Base-by-base conservation (phyloP, 805 yeast species). In the Candida gorgasii region DNA sequence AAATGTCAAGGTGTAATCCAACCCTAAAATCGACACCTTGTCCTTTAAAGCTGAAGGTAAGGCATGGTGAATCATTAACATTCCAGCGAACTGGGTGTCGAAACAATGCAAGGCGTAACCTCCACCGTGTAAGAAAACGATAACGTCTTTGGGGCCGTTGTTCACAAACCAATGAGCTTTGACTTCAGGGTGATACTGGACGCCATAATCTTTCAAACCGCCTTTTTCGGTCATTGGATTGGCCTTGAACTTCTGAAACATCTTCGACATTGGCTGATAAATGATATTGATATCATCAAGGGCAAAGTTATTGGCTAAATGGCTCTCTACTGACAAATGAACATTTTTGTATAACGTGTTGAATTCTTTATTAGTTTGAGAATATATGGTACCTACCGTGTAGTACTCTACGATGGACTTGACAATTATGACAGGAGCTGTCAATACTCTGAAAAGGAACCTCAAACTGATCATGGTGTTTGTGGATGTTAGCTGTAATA, bases 51-150 rank as follows among this genome's bases (percentile, higher is more conserved):
- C 27, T 5, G 38, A 48, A 2, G 61, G 57, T 16, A 68, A 42
- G 12, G 67, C 53, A 28, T 52, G 49, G 44, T 65, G 58, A 5
- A 64, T 49, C 5, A 63, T 48, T 13, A 68, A 42, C 7, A 65
- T 16, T 0, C 63, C 51, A 36, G 61, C 59, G 19, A 67, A 32
- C 42, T 69, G 75, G 24, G 51, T 40, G 1, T 64, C 64, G 31
- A 65, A 46, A 36, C 55, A 62, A 48, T 55, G 37, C 17, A 49
- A 42, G 1, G 48, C 50, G 35, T 22, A 69, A 6, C 72, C 72
- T 2, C 75, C 75, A 12, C 75, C 74, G 45, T 70, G 75, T 7
- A 56, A 45, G 35, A 54, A 70, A 14, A 70, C 45, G 8, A 70
- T 40, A 8, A 44, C 46, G 20, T 45, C 30, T 24, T 48, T 33